Evolutionary conservation across 2,329 filamentous ascomycete genomes (phyloP), one percentile per base, ranked within the genome.

Genomic region (Arthrobotrys megalospora): DNA sequence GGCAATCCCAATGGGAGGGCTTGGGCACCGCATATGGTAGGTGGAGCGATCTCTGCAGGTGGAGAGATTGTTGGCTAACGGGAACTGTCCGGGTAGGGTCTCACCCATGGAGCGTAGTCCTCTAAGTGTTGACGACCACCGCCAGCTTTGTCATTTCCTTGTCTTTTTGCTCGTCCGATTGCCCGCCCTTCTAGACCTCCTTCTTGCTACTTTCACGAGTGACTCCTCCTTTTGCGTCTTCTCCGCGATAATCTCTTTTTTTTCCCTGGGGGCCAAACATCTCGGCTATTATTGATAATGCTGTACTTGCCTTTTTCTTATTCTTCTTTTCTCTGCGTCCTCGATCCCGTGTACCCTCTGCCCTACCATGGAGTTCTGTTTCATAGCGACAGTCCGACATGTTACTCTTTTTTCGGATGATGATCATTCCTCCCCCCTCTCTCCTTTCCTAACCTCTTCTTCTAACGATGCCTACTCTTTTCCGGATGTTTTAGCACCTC

Each of bases 251-350:
- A 66, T 48, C 45, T 77, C 34, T 38, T 52, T 53, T 50, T 50
- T 43, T 45, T 65, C 34, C 43, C 21, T 45, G 72, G 66, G 72
- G 66, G 70, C 69, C 60, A 50, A 68, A 76, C 53, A 67, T 68
- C 24, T 63, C 75, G 53, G 75, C 75, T 68, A 69, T 77, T 70
- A 72, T 78, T 78, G 75, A 78, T 78, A 78, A 78, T 78, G 75
- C 75, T 72, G 60, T 72, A 45, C 28, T 67, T 72, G 55, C 24
- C 34, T 53, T 36, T 48, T 28, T 41, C 21, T 34, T 63, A 41
- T 70, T 24, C 45, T 66, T n/a, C 58, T 41, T 63, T 47, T 48
- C 41, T 34, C 45, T 70, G 38, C 58, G 47, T 52, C 36, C 36
- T 41, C 55, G 41, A 50, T 77, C 55, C 58, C 52, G 45, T 28